Conservation (phyloP, 768 basidiomycete genomes). For the Tulasnella sp. region DNA sequence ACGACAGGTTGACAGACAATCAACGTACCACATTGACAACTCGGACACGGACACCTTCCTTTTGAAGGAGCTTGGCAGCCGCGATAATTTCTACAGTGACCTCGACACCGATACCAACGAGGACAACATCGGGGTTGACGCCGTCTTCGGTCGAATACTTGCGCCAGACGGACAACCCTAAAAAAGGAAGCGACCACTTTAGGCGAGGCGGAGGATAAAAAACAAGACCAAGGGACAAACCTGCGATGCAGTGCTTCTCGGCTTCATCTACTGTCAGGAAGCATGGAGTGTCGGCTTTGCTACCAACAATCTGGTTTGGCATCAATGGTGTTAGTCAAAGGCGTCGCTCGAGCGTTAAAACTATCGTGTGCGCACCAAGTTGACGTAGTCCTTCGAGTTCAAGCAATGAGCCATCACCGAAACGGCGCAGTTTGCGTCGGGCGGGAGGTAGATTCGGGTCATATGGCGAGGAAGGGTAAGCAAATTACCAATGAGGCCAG, state of each 20-base stretch:
- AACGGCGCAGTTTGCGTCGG: slow-evolving; percentile 86
- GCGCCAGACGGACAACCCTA: slow-evolving; percentile 80
- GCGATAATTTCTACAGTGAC: slow-evolving; percentile 86
- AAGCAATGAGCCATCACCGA: slow-evolving; percentile 82
- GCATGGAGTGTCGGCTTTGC: slow-evolving; percentile 77
- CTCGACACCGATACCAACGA: slow-evolving; percentile 85
- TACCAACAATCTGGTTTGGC: slow-evolving; percentile 62
- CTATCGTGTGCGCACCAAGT: slow-evolving; percentile 43
- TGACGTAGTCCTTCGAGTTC: slow-evolving; percentile 78
- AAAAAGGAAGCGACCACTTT: not conserved
- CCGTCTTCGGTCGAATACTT: slow-evolving; percentile 74
- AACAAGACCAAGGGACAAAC: slow-evolving; percentile 39
- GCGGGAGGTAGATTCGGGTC: slow-evolving; percentile 78
- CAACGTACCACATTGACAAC: slow-evolving; percentile 76
- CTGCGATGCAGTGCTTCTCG: slow-evolving; percentile 41
- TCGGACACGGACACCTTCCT: slow-evolving; percentile 64
- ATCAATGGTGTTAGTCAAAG: not conserved
- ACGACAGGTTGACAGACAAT: not conserved
- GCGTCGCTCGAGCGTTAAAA: not conserved
- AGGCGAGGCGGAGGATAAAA: not conserved
- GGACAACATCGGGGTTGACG: slow-evolving; percentile 69
- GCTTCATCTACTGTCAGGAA: slow-evolving; percentile 77
- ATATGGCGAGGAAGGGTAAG: slow-evolving; percentile 67
- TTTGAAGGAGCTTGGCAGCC: slow-evolving; percentile 73
- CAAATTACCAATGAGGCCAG: slow-evolving; percentile 82